Evolutionary conservation across 2,329 filamentous ascomycete genomes (phyloP).

Genomic region (Sodiomyces alkalinus): DNA sequence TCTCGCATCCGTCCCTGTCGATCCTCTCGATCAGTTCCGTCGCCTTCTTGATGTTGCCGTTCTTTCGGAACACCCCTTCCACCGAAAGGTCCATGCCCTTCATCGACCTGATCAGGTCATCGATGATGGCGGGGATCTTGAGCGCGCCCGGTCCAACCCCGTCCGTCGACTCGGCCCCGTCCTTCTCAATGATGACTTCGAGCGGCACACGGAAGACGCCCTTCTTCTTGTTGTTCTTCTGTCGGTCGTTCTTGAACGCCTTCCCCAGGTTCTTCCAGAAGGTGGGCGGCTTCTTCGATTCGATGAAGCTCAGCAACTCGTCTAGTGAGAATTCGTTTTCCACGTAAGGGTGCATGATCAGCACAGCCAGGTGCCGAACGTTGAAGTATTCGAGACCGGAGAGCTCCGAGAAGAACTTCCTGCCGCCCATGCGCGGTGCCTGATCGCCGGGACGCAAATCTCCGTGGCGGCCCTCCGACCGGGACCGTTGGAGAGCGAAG

Average conservation of each 20-base stretch:
- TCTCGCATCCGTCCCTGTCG: constrained; percentile 71
- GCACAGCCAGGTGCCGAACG: constrained; percentile 81
- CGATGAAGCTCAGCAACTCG: constrained; percentile 81
- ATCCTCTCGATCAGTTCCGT: constrained; percentile 76
- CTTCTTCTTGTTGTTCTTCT: constrained; percentile 72
- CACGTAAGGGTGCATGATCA: constrained; percentile 87
- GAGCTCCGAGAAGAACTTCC: constrained; percentile 90
- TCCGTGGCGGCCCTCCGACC: constrained; percentile 33
- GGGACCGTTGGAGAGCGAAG: constrained; percentile 45
- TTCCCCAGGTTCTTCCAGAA: constrained; percentile 99
- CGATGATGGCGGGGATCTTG: constrained; percentile 84
- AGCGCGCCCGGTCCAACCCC: constrained; percentile 85
- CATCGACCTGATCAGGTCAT: constrained; percentile 88
- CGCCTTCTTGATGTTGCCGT: constrained; percentile 91
- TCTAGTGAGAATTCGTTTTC: constrained; percentile 87
- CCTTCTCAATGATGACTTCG: constrained; percentile 78
- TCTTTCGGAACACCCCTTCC: constrained; percentile 97
- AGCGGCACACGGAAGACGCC: constrained; percentile 84
- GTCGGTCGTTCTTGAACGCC: constrained; percentile 78
- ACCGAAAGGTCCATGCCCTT: constrained; percentile 98
- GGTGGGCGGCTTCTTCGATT: constrained; percentile 73
- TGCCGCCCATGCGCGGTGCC: constrained; percentile 29
- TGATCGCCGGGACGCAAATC: constrained; percentile 31
- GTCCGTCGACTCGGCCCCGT: constrained; percentile 94
- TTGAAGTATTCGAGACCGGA: constrained; percentile 96